Conservation (phyloP, 2,329 filamentous ascomycete genomes). For the Rhynchosporium secalis region DNA sequence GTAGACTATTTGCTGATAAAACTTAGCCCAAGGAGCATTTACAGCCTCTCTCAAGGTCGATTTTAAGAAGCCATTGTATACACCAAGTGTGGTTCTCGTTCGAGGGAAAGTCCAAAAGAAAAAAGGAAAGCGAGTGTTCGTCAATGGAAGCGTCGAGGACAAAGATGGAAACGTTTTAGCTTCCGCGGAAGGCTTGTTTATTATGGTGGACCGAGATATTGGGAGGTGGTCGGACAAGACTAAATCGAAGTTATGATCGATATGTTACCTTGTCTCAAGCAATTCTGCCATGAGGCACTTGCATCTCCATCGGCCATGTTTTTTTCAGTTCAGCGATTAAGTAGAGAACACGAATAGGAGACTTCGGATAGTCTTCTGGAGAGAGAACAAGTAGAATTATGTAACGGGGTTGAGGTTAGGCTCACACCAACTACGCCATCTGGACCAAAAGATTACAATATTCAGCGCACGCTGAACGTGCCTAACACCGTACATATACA, state of each 20-base stretch:
- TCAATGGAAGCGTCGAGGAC: constrained; percentile 36
- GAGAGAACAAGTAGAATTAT: too few species aligned
- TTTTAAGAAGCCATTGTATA: constrained; percentile 33
- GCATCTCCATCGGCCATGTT: too few species aligned
- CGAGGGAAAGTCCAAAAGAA: constrained; percentile 34
- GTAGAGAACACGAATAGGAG: too few species aligned
- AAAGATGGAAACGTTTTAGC: constrained; percentile 32
- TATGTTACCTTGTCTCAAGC: too few species aligned
- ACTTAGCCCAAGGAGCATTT: constrained; percentile 34
- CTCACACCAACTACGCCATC: too few species aligned
- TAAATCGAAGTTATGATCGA: constrained; percentile 7
- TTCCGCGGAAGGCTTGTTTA: constrained; percentile 22
- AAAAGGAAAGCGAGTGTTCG: constrained; percentile 35
- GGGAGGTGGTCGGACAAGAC: constrained; percentile 22
- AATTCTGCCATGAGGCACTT: too few species aligned
- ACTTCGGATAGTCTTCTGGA: too few species aligned
- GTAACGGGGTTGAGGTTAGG: too few species aligned
- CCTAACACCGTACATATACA: too few species aligned
- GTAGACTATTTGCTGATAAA: not conserved
- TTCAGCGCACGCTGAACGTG: too few species aligned
- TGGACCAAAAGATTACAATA: too few species aligned
- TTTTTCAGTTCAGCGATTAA: too few species aligned
- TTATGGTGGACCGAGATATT: constrained; percentile 24
- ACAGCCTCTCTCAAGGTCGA: constrained; percentile 36
- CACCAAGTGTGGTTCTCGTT: constrained; percentile 34